Evolutionary conservation across 345 rosid genomes (phyloP), one percentile per base, ranked within the genome.

Genomic region (Rhodomyrtus tomentosa): DNA sequence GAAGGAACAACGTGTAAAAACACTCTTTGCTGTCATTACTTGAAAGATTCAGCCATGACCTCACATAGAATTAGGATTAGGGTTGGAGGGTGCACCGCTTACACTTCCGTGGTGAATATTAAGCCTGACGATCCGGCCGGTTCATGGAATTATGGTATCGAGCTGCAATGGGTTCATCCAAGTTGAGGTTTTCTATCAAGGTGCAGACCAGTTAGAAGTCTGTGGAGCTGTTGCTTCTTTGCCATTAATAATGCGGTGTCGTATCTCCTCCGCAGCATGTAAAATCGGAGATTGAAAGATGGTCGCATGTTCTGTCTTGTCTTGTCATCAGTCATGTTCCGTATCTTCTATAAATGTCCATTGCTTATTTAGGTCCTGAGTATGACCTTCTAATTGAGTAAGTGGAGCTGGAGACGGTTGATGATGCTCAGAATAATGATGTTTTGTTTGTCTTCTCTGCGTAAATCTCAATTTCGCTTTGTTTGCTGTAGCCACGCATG

Each of bases 151-250:
- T 89, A 88, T 36, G 94, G 94, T 68, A 86, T 94, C 80, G 95
- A 94, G 91, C 89, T 92, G 32, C 95, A 92, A 82, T 92, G 93
- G 93, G 11, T 83, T 80, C 91, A 93, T 42, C 92, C 94, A 22
- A 58, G 83, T 87, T 89, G 84, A 87, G 82, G 55, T 74, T 51
- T 36, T 56, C 53, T 24, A 4, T 58, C 42, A 1, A 68, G 45
- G 25, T 68, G 25, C 79, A 36, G 76, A 18, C 76, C 76, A 68
- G 18, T 36, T 36, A 32, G 9, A 68, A 36, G 45, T 3, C 24
- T 9, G 1, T 68, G 45, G 14, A 59, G 74, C 74, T 62, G 74
- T 62, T 29, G 74, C 74, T 62, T 59, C 40, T 29, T 29, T 29
- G 22, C 40, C 74, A 29, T 7, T 7, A 59, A 29, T 68, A 32